A percentile compares a stretch with the other conserved stretches of the same genome.
phyloP scores from a whole-genome alignment of 2,329 filamentous ascomycete genomes.

The Zopfia rhizophila region DNA sequence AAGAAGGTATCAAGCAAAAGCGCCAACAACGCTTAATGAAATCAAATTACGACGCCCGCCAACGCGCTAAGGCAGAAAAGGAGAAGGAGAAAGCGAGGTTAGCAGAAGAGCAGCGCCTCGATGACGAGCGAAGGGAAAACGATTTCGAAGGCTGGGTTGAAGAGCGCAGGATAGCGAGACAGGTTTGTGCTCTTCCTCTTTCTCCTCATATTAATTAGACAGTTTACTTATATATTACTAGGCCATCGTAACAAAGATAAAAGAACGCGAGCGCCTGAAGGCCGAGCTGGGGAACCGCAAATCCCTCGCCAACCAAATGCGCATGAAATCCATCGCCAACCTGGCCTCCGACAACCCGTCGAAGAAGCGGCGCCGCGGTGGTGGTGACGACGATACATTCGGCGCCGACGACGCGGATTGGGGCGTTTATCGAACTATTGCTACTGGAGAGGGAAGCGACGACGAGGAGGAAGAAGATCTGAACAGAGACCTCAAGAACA shows the following conservation, averaged over 20 bases:
- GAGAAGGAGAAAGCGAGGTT: slow-evolving; percentile 87
- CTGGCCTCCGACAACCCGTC: slow-evolving; percentile 87
- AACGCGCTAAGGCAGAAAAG: slow-evolving; percentile 95
- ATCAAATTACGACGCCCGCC: slow-evolving; percentile 91
- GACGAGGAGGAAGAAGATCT: slow-evolving; percentile 95
- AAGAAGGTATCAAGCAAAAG: slow-evolving; percentile 90
- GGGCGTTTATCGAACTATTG: slow-evolving; percentile 95
- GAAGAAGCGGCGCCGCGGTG: slow-evolving; percentile 85
- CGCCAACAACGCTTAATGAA: slow-evolving; percentile 92
- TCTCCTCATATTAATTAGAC: not conserved
- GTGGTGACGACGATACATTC: slow-evolving; percentile 94
- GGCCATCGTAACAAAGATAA: slow-evolving; percentile 81
- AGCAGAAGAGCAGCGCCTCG: slow-evolving; percentile 83
- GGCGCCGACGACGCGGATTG: slow-evolving; percentile 98
- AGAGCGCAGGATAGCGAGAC: slow-evolving; percentile 79
- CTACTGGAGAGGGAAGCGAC: slow-evolving; percentile 80
- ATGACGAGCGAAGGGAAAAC: slow-evolving; percentile 84
- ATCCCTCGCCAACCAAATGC: slow-evolving; percentile 92
- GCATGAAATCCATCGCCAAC: slow-evolving; percentile 98
- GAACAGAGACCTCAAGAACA: slow-evolving; percentile 73
- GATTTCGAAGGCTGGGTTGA: slow-evolving; percentile 88
- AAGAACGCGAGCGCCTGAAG: slow-evolving; percentile 91
- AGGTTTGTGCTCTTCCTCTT: slow-evolving; percentile 44
- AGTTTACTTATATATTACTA: slow-evolving; percentile 50
- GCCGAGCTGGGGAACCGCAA: slow-evolving; percentile 96